Base-by-base conservation (phyloP, 768 basidiomycete species). In the Obba rivulosa region DNA sequence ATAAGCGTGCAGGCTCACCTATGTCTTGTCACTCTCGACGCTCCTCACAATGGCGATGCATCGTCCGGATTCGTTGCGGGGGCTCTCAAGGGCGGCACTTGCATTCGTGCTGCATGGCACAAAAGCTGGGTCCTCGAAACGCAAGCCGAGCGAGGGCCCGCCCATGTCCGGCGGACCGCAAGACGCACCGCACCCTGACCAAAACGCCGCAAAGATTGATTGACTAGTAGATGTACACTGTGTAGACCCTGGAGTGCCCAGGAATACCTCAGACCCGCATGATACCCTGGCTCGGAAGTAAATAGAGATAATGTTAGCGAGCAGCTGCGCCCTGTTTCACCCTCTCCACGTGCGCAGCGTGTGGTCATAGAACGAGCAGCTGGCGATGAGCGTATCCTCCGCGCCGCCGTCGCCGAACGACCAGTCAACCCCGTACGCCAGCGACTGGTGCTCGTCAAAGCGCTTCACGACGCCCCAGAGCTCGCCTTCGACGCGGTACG, bases 361-460 rank as follows among this genome's bases (percentile, higher is more conserved):
- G 62, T 92, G 90, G 60, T 99, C 96, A 60, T 98, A 99, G 68
- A 99, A 99, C 16, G 92, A 96, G 62, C 92, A 94, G 54, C 85
- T 94, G 8, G 83, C 92, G 34, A 97, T 73, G 44, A 86, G 46
- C 2, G 81, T 83, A 1, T 56, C 53, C 3, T 57, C 64, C 11
- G 51, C 62, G 9, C 56, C 18, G 16, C 34, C 49, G 23, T 61
- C 51, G 16, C 65, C 68, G 49, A 78, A 78, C 5, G 80, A 85
- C 95, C 95, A 98, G 65, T 97, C 93, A 2, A 73, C 87, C 0
- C 95, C 95, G 62, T 98, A 98, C 14, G 91, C 92, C 53, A 98
- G 72, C 5, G 87, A 90, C 50, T 76, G 65, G 57, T 98, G 95
- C 46, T 70, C 74, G 51, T 91, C 83, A 56, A 89, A 90, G 16